These are phyloP conservation scores for Bolboschoenus planiculmis DNA, from an alignment of 176 grass and related monocot genomes.

Conservation along the genomic window DNA sequence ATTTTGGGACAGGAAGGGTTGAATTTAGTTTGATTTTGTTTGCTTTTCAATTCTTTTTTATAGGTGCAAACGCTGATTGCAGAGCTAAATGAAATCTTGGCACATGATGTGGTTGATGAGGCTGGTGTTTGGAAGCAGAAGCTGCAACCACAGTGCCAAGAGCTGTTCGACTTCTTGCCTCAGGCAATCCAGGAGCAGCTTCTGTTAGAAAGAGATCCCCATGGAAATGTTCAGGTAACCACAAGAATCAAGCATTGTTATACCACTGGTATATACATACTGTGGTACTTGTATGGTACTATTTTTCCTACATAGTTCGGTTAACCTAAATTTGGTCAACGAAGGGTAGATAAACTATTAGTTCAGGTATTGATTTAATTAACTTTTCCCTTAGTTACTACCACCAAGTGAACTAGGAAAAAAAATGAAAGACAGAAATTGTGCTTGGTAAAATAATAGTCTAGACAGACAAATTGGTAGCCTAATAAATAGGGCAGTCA, in stretches of 20 bases:
- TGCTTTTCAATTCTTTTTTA: constrained; percentile 8
- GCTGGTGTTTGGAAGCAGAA: constrained; percentile 85
- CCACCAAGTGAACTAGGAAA: not conserved
- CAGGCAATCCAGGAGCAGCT: constrained; percentile 90
- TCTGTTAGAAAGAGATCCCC: constrained; percentile 95
- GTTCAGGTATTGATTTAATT: not conserved
- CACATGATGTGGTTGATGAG: constrained; percentile 88
- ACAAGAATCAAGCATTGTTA: not conserved
- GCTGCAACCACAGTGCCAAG: constrained; percentile 46
- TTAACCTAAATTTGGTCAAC: not conserved
- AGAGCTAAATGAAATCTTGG: constrained; percentile 92
- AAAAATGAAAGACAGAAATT: not conserved
- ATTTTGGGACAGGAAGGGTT: not conserved
- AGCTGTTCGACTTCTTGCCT: constrained; percentile 86
- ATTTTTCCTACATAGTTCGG: not conserved
- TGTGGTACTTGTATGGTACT: not conserved
- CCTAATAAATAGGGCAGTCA: not conserved
- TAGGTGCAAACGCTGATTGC: constrained; percentile 95
- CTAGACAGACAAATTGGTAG: not conserved
- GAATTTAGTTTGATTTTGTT: not conserved
- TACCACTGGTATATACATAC: not conserved
- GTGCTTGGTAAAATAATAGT: not conserved
- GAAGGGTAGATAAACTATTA: not conserved
- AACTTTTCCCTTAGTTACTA: not conserved
- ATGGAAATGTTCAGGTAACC: constrained; percentile 96